Evolutionary conservation across 2,329 filamentous ascomycete species (phyloP).

Genomic region (Fusarium albosuccineum): DNA sequence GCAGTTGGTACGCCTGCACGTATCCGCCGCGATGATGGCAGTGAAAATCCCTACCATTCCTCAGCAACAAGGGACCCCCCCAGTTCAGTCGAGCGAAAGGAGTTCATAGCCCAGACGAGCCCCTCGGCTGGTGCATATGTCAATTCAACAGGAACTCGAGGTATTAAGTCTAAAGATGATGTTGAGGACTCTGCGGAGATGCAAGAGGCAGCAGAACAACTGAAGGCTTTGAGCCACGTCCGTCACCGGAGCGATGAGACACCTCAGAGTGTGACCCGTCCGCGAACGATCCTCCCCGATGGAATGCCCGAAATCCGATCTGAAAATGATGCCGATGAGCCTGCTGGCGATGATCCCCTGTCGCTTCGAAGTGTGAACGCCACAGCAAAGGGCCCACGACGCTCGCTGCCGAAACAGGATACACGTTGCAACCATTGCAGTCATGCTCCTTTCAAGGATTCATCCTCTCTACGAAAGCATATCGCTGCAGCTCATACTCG

Average conservation of each 20-base stretch:
- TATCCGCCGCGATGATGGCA: constrained; percentile 47
- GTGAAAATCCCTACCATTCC: constrained; percentile 43
- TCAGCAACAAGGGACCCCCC: constrained; percentile 44
- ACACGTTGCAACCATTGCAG: constrained; percentile 72
- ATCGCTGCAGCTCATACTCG: constrained; percentile 77
- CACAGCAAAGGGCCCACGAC: constrained; percentile 57
- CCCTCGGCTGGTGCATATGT: constrained; percentile 43
- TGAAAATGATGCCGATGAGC: constrained; percentile 55
- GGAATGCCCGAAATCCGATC: constrained; percentile 51
- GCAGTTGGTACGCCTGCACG: constrained; percentile 53
- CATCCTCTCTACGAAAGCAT: constrained; percentile 74
- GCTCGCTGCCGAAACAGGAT: constrained; percentile 69
- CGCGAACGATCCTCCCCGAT: constrained; percentile 57
- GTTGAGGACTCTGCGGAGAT: constrained; percentile 75
- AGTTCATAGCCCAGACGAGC: constrained; percentile 46
- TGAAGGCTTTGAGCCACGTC: constrained; percentile 75
- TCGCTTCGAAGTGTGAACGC: constrained; percentile 40
- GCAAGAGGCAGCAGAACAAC: constrained; percentile 76
- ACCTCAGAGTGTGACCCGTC: constrained; percentile 43
- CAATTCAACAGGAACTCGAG: constrained; percentile 33
- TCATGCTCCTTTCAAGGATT: constrained; percentile 76
- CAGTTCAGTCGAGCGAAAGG: constrained; percentile 40
- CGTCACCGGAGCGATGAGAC: constrained; percentile 66
- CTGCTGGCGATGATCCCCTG: constrained; percentile 44
- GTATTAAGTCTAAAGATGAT: constrained; percentile 51